Evolutionary conservation across 768 basidiomycete genomes (phyloP), one percentile per base, ranked within the genome.

Genomic region (Infundibulicybe gibba): DNA sequence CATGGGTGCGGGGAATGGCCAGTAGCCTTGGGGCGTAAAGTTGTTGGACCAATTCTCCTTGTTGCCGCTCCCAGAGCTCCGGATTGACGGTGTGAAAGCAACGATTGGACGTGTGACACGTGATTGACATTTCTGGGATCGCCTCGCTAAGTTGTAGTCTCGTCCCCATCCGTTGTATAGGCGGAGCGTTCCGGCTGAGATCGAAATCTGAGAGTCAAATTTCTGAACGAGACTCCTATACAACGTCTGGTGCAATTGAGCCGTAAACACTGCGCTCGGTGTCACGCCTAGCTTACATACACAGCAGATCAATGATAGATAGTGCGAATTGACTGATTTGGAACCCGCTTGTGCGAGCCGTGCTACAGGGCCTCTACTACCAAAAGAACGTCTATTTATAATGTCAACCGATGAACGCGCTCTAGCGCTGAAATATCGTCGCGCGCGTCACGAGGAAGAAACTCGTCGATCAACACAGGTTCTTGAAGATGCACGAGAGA

Each of bases 191-290:
- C n/a, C n/a, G n/a, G n/a, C n/a, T n/a, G n/a, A n/a, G n/a, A n/a
- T n/a, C n/a, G n/a, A n/a, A n/a, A n/a, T n/a, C n/a, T n/a, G n/a
- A n/a, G n/a, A n/a, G n/a, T n/a, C n/a, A n/a, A n/a, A n/a, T n/a
- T n/a, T n/a, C n/a, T n/a, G n/a, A n/a, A n/a, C n/a, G n/a, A n/a
- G 25, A 25, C 35, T 13, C 38, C 39, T 16, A 37, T 49, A 40
- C 40, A 55, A 58, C 52, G 57, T 58, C 57, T 58, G 57, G 57
- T 49, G 54, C 54, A 54, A 47, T 54, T 54, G 17, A 40, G 31
- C 38, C 16, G 32, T 11, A 16, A 15, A 48, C 39, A 46, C 49
- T 32, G 35, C 44, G 37, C 43, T 57, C 45, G 47, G 47, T 49
- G 50, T 51, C 51, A 21, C 13, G 48, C 33, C 37, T 44, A 20